Evolutionary conservation across 148 eudicot species (phyloP).

Genomic region (Camellia lanceoleosa): DNA sequence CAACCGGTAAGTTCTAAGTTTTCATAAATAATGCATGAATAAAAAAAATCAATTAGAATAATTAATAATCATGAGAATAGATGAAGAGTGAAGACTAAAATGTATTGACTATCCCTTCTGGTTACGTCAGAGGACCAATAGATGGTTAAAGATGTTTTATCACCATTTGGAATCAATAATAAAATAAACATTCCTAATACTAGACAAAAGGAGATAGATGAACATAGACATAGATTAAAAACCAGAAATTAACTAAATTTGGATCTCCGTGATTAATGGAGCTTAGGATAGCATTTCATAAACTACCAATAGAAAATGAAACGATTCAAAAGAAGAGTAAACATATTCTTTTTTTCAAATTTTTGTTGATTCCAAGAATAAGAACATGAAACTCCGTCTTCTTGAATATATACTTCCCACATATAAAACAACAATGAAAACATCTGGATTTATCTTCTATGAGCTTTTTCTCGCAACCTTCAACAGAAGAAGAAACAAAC

Average conservation of each 20-base stretch:
- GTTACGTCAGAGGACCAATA: not conserved
- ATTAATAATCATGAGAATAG: not conserved
- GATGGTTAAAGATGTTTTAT: not conserved
- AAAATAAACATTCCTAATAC: not conserved
- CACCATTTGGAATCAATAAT: not conserved
- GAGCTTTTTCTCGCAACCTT: not conserved
- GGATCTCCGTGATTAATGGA: not conserved
- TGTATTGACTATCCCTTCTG: not conserved
- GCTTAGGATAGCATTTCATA: not conserved
- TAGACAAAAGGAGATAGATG: not conserved
- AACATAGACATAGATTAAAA: not conserved
- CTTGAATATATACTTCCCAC: constrained; percentile 73
- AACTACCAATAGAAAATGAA: constrained; percentile 1
- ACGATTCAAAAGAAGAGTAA: constrained; percentile 1
- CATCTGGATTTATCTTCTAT: constrained; percentile 32
- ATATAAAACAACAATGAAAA: constrained; percentile 91
- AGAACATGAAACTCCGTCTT: constrained; percentile 92
- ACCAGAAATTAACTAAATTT: not conserved
- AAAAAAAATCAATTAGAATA: not conserved
- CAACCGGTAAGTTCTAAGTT: too few species aligned
- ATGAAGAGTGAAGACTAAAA: not conserved
- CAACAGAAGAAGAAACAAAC: constrained; percentile 4
- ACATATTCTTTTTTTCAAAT: too few species aligned
- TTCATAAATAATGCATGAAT: not conserved
- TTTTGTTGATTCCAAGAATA: constrained; percentile 92